Evolutionary conservation across 176 grass and related monocot species (phyloP), one percentile per base, ranked within the genome.

Genomic region (Dactylis glomerata): DNA sequence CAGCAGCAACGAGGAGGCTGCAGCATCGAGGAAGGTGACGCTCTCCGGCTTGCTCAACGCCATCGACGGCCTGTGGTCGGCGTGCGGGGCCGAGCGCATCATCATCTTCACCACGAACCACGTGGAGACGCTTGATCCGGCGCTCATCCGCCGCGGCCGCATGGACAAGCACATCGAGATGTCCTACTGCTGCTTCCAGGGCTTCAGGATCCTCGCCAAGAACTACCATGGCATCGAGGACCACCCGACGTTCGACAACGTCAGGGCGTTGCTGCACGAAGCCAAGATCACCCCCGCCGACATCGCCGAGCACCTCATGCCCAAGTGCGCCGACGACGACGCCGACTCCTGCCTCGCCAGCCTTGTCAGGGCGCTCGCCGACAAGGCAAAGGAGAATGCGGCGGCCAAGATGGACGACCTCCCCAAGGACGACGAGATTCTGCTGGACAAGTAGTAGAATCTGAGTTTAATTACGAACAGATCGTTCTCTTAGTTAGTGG

Each of bases 91-190:
- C 58, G 83, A 89, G 78, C 72, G 88, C 28, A 46, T 89, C 61
- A 73, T 90, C 52, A 28, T 89, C 10, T 90, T 90, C 84, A 90
- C 83, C 1, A 90, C 88, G 7, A 90, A 90, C 72, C 83, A 90
- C 77, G 2, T 83, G 10, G 34, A 90, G n/a, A 90, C 72, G 41
- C 83, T 90, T 1, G 88, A 90, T n/a, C 74, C 67, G 10, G 80
- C 79, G 66, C 73, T 90, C 13, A 90, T 90, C 81, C 72, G 80
- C 22, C 42, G 83, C 0, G 88, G 88, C 32, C 32, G 88, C 28
- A 90, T 90, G 88, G 88, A 90, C 88, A 90, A 56, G 63, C 88
- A 90, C 84, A 83, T 90, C 73, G 84, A 86, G 84, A 86, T 90
- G 88, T 86, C 88, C 3, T 86, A 83, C 84, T 83, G 79, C 73